Conservation (phyloP, 352 stramenopile species). For the Pythium brassicae region DNA sequence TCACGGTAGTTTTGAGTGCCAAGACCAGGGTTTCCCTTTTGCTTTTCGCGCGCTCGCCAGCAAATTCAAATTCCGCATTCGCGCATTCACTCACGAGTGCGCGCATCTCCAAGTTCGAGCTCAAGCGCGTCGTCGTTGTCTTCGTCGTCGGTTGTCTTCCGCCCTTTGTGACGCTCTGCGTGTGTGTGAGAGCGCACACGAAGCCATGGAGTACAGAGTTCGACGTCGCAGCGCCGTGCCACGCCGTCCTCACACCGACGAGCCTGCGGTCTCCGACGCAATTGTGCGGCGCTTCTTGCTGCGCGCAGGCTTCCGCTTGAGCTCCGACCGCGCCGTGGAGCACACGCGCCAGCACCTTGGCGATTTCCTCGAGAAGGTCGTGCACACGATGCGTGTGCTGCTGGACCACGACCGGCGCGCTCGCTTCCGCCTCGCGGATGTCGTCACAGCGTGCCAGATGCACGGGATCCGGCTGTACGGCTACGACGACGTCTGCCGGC, state of each 20-base stretch:
- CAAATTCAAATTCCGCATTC: slow-evolving; percentile 18
- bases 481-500: slow-evolving; percentile 69
- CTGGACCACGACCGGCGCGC: slow-evolving; percentile 39
- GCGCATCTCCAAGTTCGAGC: not conserved
- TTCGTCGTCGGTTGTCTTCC: too few relatives aligned
- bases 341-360: slow-evolving; percentile 39
- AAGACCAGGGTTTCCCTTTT: slow-evolving; percentile 14
- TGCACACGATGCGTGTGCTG: slow-evolving; percentile 42
- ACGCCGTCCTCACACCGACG: not conserved
- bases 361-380: slow-evolving; percentile 56
- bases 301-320: slow-evolving; percentile 58
- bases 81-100: not conserved
- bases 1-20: slow-evolving; percentile 4
- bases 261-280: slow-evolving; percentile 27
- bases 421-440: slow-evolving; percentile 54
- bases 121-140: too few relatives aligned
- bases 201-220: slow-evolving; percentile 36
- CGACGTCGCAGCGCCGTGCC: slow-evolving; percentile 31
- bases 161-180: too few relatives aligned
- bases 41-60: slow-evolving; percentile 15
- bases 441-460: slow-evolving; percentile 55
- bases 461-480: slow-evolving; percentile 75
- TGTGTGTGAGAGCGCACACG: not conserved
- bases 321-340: slow-evolving; percentile 27
- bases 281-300: slow-evolving; percentile 65